Evolutionary conservation across 164 flowering plant species (phyloP).

Genomic region (Umbellularia californica): DNA sequence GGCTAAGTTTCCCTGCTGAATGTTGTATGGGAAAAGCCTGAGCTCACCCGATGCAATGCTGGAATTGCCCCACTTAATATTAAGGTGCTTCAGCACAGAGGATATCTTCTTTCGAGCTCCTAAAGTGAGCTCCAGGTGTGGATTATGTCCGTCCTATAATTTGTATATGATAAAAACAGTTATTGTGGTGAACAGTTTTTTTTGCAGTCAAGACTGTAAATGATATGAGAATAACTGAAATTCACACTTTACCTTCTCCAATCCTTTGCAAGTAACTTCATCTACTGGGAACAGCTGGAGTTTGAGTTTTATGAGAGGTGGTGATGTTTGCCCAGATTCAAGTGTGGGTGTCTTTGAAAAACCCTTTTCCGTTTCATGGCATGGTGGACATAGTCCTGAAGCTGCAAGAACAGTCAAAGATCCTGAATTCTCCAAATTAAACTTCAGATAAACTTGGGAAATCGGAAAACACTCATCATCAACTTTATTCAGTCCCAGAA

Average conservation of each 20-base stretch:
- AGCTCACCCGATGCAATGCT: constrained; percentile 67
- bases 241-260: constrained; percentile 61
- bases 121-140: constrained; percentile 86
- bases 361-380: constrained; percentile 1
- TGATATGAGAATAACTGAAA: constrained; percentile 30
- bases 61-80: constrained; percentile 88
- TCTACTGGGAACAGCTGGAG: constrained; percentile 93
- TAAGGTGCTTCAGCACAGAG: constrained; percentile 87
- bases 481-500: constrained; percentile 5
- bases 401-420: constrained; percentile 10
- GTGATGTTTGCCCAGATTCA: constrained; percentile 22
- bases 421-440: not conserved
- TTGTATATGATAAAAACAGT: not conserved
- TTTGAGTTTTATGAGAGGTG: constrained; percentile 57
- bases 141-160: constrained; percentile 82
- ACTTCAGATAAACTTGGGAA: not conserved
- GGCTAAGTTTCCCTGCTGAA: constrained; percentile 46
- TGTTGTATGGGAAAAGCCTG: constrained; percentile 70
- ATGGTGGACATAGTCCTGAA: constrained; percentile 15
- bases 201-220: constrained; percentile 53
- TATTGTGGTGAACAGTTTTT: not conserved
- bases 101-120: constrained; percentile 86
- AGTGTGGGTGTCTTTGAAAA: constrained; percentile 7
- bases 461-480: not conserved
- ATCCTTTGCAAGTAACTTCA: constrained; percentile 65